Conservation (phyloP, 352 stramenopile genomes). For the Globisporangium recalcitrans region DNA sequence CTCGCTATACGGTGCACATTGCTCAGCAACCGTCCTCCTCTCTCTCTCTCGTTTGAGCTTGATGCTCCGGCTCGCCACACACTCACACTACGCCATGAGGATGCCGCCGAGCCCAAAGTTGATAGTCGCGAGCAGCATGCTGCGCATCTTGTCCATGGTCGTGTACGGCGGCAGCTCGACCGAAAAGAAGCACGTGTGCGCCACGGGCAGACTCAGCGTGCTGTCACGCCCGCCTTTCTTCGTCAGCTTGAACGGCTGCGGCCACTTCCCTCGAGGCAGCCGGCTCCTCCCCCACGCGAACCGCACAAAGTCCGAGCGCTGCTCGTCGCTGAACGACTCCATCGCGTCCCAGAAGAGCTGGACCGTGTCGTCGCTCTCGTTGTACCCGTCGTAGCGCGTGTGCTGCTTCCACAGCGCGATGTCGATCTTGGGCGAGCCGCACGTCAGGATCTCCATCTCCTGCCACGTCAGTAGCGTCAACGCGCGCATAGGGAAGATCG, state of each 20-base stretch:
- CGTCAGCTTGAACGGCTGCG: constrained; percentile 89
- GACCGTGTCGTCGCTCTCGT: constrained; percentile 76
- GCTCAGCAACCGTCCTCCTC: no score
- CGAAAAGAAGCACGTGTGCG: constrained; percentile 96
- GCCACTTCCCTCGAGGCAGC: constrained; percentile 85
- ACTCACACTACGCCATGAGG: constrained; percentile 63
- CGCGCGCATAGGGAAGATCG: constrained; percentile 80
- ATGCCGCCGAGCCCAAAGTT: constrained; percentile 91
- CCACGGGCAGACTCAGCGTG: constrained; percentile 83
- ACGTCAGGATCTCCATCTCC: constrained; percentile 90
- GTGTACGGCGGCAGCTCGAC: constrained; percentile 93
- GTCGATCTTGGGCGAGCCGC: constrained; percentile 89
- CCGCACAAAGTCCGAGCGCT: constrained; percentile 88
- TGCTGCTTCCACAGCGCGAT: constrained; percentile 82
- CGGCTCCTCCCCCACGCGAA: constrained; percentile 93
- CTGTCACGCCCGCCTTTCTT: constrained; percentile 84
- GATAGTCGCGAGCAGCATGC: constrained; percentile 91
- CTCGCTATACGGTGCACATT: no score
- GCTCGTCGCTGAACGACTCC: constrained; percentile 81
- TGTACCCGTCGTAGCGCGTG: constrained; percentile 88
- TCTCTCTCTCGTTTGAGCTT: not conserved
- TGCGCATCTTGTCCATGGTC: constrained; percentile 87
- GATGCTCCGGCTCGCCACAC: not conserved
- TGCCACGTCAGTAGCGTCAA: constrained; percentile 87
- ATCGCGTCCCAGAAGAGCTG: constrained; percentile 89